These are phyloP conservation scores for Yamadazyma mexicana DNA, from an alignment of 1,139 yeast species.

Conservation along the genomic window DNA sequence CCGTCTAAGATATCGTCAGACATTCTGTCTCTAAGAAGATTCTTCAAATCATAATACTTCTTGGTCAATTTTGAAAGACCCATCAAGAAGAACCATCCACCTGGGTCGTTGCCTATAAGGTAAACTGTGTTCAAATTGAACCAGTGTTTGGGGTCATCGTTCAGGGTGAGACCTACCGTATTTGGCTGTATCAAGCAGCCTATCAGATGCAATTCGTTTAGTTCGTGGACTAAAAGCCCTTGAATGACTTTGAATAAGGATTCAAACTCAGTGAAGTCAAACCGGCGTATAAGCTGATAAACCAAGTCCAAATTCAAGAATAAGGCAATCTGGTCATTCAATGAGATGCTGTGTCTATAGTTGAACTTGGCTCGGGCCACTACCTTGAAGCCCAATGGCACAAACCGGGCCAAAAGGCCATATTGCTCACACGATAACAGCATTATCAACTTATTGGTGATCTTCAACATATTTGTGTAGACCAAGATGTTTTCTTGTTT, in stretches of 20 bases:
- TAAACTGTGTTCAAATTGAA: conserved; percentile 12
- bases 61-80: conserved; percentile 12
- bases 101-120: conserved; percentile 9
- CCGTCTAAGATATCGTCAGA: neutral
- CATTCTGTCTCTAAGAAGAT: neutral
- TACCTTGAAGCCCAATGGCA: conserved; percentile 9
- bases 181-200: conserved; percentile 4
- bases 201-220: conserved; percentile 4
- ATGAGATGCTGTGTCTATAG: conserved; percentile 5
- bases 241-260: neutral
- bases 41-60: conserved; percentile 6
- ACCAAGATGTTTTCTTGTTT: neutral
- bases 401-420: conserved; percentile 1
- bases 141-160: conserved; percentile 5
- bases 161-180: conserved; percentile 6
- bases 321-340: conserved; percentile 11
- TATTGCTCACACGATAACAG: conserved; percentile 11
- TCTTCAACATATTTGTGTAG: conserved; percentile 5
- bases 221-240: conserved; percentile 3
- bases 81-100: conserved; percentile 12
- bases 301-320: conserved; percentile 15
- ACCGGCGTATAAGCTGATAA: conserved; percentile 3
- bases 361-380: conserved; percentile 7
- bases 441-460: conserved; percentile 11
- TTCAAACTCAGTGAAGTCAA: conserved; percentile 1